Evolutionary conservation across 331 rosid species (phyloP).

Genomic region (Pyracantha coccinea): DNA sequence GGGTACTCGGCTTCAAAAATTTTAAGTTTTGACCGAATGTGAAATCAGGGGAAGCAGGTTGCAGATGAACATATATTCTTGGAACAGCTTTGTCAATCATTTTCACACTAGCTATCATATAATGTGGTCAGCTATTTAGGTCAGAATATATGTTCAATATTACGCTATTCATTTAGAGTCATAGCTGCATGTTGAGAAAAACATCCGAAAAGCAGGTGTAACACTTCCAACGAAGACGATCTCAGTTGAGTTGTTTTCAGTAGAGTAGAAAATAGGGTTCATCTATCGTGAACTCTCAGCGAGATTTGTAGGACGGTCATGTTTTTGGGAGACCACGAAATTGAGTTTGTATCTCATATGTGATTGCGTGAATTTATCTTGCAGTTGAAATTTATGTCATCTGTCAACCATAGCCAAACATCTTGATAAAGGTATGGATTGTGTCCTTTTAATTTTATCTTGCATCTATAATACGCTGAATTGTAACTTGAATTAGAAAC

Average conservation of each 20-base stretch:
- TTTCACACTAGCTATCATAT: not conserved
- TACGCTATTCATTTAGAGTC: not conserved
- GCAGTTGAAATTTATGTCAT: not conserved
- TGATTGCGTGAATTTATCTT: not conserved
- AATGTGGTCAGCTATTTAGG: not conserved
- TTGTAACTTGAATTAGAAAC: not conserved
- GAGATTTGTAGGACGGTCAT: not conserved
- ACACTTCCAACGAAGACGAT: constrained; percentile 1
- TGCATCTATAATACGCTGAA: not conserved
- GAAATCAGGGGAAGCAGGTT: not conserved
- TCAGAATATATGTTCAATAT: not conserved
- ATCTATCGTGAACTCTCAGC: constrained; percentile 9
- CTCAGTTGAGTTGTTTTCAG: not conserved
- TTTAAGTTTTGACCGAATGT: not conserved
- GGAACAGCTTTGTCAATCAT: not conserved
- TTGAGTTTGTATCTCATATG: not conserved
- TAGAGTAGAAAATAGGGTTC: not conserved
- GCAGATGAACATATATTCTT: not conserved
- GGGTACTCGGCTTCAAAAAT: not conserved
- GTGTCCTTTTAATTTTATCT: not conserved
- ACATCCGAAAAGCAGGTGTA: not conserved
- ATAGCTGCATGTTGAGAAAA: not conserved
- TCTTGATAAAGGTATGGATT: not conserved
- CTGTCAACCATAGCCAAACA: not conserved
- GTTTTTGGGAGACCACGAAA: not conserved